Conservation (phyloP, 352 stramenopile genomes). For the Saprolegnia parasitica region DNA sequence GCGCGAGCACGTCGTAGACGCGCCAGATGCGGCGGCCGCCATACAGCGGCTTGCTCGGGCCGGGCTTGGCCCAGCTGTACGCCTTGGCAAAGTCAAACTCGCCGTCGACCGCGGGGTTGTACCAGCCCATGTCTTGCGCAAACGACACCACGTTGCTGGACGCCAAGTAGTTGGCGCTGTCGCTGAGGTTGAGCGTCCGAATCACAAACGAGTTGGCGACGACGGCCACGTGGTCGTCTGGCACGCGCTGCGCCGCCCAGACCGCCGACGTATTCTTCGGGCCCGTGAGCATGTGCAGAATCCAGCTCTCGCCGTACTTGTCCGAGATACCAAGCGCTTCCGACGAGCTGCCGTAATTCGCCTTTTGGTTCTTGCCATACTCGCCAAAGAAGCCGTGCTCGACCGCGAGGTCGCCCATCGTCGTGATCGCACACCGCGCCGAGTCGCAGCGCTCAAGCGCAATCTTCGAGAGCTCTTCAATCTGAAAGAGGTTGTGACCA, state of each 20-base stretch:
- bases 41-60: slow-evolving; percentile 63
- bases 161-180: slow-evolving; percentile 84
- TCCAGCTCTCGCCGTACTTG: slow-evolving; percentile 86
- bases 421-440: slow-evolving; percentile 71
- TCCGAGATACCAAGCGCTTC: slow-evolving; percentile 87
- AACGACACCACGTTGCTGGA: slow-evolving; percentile 82
- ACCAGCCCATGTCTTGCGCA: slow-evolving; percentile 83
- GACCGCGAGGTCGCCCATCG: slow-evolving; percentile 89
- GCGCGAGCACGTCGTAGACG: slow-evolving; percentile 73
- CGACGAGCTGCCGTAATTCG: slow-evolving; percentile 63
- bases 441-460: slow-evolving; percentile 85
- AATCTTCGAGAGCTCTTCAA: slow-evolving; percentile 86
- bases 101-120: slow-evolving; percentile 41
- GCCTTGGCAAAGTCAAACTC: slow-evolving; percentile 66
- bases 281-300: slow-evolving; percentile 93
- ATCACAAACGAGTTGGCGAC: slow-evolving; percentile 93
- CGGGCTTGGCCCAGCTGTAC: slow-evolving; percentile 57
- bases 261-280: slow-evolving; percentile 81
- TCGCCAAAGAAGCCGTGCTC: slow-evolving; percentile 93
- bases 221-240: slow-evolving; percentile 82
- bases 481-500: slow-evolving; percentile 86
- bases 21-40: slow-evolving; percentile 85
- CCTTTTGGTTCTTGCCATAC: slow-evolving; percentile 38
- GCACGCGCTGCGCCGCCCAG: slow-evolving; percentile 91
- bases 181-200: slow-evolving; percentile 68